Percentiles rank a stretch among this genome's conserved stretches.
Evolutionary conservation across 1,139 yeast species (phyloP).

Genomic region (Saccharomyces pastorianus): DNA sequence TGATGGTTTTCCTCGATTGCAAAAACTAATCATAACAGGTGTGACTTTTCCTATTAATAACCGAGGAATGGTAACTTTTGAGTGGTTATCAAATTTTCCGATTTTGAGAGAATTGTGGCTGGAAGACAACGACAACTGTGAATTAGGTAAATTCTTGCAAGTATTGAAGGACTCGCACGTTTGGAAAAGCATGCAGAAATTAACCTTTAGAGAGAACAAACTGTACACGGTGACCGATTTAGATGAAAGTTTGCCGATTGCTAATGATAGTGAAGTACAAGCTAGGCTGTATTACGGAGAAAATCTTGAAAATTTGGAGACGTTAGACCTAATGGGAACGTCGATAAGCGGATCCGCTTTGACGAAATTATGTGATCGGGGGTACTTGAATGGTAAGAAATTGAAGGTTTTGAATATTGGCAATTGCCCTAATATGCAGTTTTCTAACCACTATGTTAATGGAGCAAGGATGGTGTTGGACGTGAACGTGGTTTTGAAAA

Average conservation of each 20-base stretch:
- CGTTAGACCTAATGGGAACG: slow-evolving; percentile 27
- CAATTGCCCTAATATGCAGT: slow-evolving; percentile 23
- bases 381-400: slow-evolving; percentile 8
- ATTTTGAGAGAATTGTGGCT: slow-evolving; percentile 26
- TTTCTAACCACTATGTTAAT: slow-evolving; percentile 11
- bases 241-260: slow-evolving; percentile 5
- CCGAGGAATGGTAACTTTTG: slow-evolving; percentile 9
- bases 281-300: slow-evolving; percentile 8
- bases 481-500: slow-evolving; percentile 10
- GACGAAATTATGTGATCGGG: slow-evolving; percentile 8
- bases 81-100: slow-evolving; percentile 23
- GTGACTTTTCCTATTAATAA: slow-evolving; percentile 11
- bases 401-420: slow-evolving; percentile 23
- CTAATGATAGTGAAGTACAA: neutral
- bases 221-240: slow-evolving; percentile 10
- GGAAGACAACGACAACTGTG: slow-evolving; percentile 24
- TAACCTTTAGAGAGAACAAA: slow-evolving; percentile 26
- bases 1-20: slow-evolving; percentile 3
- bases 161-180: slow-evolving; percentile 12
- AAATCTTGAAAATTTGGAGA: slow-evolving; percentile 16
- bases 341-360: slow-evolving; percentile 24
- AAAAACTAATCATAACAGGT: slow-evolving; percentile 21
- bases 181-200: slow-evolving; percentile 13
- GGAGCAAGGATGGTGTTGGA: slow-evolving; percentile 7
- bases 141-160: slow-evolving; percentile 15